phyloP scores from a whole-genome alignment of 2,329 filamentous ascomycete genomes.

The Monilinia fructicola region DNA sequence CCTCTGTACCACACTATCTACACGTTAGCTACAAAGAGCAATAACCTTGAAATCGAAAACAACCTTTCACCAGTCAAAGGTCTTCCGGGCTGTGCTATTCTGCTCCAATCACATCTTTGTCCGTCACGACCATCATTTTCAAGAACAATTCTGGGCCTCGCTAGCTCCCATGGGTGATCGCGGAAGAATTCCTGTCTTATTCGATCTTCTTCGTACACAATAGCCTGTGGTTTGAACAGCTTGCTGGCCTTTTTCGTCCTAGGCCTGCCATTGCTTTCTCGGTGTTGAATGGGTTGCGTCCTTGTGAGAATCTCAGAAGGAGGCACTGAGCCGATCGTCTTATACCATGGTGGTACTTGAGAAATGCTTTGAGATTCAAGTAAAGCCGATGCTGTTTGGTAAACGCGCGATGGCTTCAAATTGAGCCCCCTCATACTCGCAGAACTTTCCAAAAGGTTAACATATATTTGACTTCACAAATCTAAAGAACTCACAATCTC shows the following conservation, averaged over 20 bases:
- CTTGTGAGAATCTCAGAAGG: conserved; percentile 59
- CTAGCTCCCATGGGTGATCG: conserved; percentile 97
- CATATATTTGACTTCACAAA: background rate
- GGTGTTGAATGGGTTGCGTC: conserved; percentile 51
- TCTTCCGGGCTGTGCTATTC: conserved; percentile 70
- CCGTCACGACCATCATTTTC: conserved; percentile 84
- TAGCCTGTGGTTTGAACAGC: conserved; percentile 75
- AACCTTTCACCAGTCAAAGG: conserved; percentile 83
- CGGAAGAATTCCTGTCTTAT: conserved; percentile 81
- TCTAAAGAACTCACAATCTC: conserved; percentile 3
- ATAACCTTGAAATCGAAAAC: conserved; percentile 29
- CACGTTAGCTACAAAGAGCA: background rate
- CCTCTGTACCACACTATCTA: conserved; percentile 79
- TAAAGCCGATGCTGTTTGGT: conserved; percentile 48
- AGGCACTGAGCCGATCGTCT: conserved; percentile 44
- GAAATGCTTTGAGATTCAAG: conserved; percentile 46
- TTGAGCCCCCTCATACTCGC: conserved; percentile 39
- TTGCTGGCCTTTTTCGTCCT: conserved; percentile 64
- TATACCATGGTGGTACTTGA: conserved; percentile 41
- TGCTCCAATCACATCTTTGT: conserved; percentile 76
- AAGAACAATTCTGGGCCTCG: conserved; percentile 78
- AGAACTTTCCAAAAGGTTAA: background rate
- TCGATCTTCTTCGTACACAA: conserved; percentile 80
- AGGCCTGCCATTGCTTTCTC: conserved; percentile 32
- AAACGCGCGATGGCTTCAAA: conserved; percentile 47